Percentiles rank a stretch among this genome's conserved stretches.
These are phyloP conservation scores for Talaromyces piceae DNA, from an alignment of 2,329 filamentous ascomycete genomes.

Conservation along the genomic window DNA sequence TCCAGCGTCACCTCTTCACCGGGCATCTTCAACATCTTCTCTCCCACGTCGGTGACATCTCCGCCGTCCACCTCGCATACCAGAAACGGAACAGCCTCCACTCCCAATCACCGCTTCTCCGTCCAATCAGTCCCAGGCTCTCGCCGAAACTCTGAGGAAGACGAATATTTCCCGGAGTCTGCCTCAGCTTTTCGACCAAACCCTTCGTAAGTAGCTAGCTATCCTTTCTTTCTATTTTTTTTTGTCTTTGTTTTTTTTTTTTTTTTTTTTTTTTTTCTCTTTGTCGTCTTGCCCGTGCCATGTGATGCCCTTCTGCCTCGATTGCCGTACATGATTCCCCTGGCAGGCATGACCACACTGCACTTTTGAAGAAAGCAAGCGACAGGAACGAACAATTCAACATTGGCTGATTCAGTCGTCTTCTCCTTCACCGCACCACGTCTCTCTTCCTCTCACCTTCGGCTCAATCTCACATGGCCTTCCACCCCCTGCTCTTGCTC, in stretches of 20 bases:
- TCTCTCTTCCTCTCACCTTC: neutral
- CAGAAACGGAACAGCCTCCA: conserved; percentile 30
- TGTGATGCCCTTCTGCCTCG: neutral
- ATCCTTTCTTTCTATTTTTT: neutral
- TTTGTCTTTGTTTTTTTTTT: too few species aligned
- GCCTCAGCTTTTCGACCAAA: conserved; percentile 60
- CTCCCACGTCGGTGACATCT: conserved; percentile 70
- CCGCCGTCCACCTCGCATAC: conserved; percentile 59
- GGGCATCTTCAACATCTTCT: conserved; percentile 64
- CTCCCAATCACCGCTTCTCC: conserved; percentile 56
- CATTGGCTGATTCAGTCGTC: too few species aligned
- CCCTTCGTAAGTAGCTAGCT: conserved; percentile 61
- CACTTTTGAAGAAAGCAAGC: neutral
- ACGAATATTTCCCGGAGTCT: conserved; percentile 64
- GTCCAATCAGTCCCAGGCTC: conserved; percentile 82
- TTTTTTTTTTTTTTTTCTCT: too few species aligned
- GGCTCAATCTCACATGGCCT: neutral
- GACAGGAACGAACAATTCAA: neutral
- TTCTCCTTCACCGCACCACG: neutral
- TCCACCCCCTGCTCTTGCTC: neutral
- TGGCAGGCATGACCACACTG: neutral
- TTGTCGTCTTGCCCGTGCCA: neutral
- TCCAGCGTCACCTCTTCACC: conserved; percentile 79
- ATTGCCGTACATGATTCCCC: neutral
- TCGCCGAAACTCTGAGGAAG: conserved; percentile 81